A percentile compares a stretch with the other conserved stretches of the same genome.
Evolutionary conservation across 768 basidiomycete species (phyloP).

Genomic region (Phylloporus rhodoxanthus): DNA sequence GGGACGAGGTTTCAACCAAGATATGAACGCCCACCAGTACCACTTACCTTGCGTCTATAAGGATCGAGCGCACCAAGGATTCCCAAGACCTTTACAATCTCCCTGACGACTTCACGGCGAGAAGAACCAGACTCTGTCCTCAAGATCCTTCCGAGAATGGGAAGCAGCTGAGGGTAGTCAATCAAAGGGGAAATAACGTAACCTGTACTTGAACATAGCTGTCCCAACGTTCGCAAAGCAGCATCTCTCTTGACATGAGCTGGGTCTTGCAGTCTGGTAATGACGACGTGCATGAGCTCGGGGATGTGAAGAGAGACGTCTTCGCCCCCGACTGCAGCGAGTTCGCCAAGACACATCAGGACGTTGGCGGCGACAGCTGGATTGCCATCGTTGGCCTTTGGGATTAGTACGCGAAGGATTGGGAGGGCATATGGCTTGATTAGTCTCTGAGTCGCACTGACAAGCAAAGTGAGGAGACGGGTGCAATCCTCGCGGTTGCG

Average conservation of each 20-base stretch:
- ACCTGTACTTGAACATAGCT: slow-evolving; percentile 92
- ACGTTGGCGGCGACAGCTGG: slow-evolving; percentile 89
- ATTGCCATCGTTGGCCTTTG: slow-evolving; percentile 81
- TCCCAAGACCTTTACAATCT: slow-evolving; percentile 92
- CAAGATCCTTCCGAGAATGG: slow-evolving; percentile 76
- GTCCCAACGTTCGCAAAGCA: slow-evolving; percentile 88
- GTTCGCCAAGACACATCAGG: slow-evolving; percentile 89
- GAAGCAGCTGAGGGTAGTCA: slow-evolving; percentile 88
- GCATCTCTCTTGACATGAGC: slow-evolving; percentile 87
- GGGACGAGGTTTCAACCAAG: slow-evolving; percentile 7
- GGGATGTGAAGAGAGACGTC: slow-evolving; percentile 79
- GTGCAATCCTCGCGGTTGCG: slow-evolving; percentile 91
- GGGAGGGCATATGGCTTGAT: slow-evolving; percentile 95
- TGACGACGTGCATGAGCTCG: slow-evolving; percentile 85
- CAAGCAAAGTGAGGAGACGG: slow-evolving; percentile 78
- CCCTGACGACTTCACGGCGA: slow-evolving; percentile 85
- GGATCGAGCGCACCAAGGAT: slow-evolving; percentile 96
- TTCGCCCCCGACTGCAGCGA: slow-evolving; percentile 89
- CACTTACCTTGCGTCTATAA: slow-evolving; percentile 80
- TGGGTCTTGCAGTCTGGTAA: slow-evolving; percentile 85
- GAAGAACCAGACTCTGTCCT: slow-evolving; percentile 72
- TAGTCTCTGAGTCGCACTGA: slow-evolving; percentile 86
- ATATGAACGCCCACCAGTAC: not conserved
- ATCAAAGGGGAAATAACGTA: slow-evolving; percentile 89
- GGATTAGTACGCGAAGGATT: slow-evolving; percentile 87